These are phyloP conservation scores for Candida oleophila DNA, from an alignment of 805 yeast species.

Conservation along the genomic window DNA sequence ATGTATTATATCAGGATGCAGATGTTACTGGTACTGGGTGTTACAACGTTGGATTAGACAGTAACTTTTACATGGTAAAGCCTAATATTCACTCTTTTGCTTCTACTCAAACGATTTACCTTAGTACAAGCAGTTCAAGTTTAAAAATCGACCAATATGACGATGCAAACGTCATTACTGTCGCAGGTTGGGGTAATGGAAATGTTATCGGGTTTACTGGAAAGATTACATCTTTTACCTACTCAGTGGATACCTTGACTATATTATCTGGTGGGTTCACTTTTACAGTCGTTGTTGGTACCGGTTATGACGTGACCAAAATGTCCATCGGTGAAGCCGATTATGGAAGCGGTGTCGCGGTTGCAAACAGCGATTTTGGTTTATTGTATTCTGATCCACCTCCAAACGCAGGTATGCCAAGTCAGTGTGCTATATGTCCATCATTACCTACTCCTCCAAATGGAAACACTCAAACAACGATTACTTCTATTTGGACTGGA, in stretches of 20 bases:
- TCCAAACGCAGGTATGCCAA: not conserved
- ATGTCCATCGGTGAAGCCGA: not conserved
- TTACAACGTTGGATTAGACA: slow-evolving; percentile 12
- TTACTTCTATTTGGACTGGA: slow-evolving; percentile 10
- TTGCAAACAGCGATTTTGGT: not conserved
- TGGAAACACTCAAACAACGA: not conserved
- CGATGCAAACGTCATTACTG: slow-evolving; percentile 7
- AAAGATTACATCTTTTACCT: slow-evolving; percentile 10
- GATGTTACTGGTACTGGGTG: slow-evolving; percentile 18
- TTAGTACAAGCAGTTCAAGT: slow-evolving; percentile 7
- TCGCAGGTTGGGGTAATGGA: slow-evolving; percentile 29
- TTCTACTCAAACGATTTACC: slow-evolving; percentile 14
- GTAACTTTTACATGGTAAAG: slow-evolving; percentile 12
- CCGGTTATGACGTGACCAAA: not conserved
- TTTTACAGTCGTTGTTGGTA: not conserved
- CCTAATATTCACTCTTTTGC: slow-evolving; percentile 12
- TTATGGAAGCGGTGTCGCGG: not conserved
- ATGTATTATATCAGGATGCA: slow-evolving; percentile 12
- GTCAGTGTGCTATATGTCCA: not conserved
- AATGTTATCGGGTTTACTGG: slow-evolving; percentile 23
- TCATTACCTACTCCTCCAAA: not conserved
- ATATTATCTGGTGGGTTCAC: not conserved
- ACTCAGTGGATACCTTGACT: not conserved
- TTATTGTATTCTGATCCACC: not conserved
- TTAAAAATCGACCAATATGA: not conserved